Percentiles rank a stretch among this genome's conserved stretches.
Evolutionary conservation across 176 grass and related monocot genomes (phyloP).

Genomic region (barley (Hordeum vulgare)): MorexV3_pseudomolecules_assembly NC_058519.1:477814229-477814728

Average conservation of each 20-base stretch:
- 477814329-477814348: neutral
- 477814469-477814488: neutral
- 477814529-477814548: neutral
- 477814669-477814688: neutral
- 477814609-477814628: neutral
- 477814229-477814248: neutral
- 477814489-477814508: neutral
- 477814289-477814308: neutral
- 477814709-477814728: neutral
- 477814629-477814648: neutral
- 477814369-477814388: neutral
- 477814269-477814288: slow-evolving; percentile 13
- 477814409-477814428: neutral
- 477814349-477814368: neutral
- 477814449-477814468: neutral
- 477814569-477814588: neutral
- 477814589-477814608: neutral
- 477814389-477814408: neutral
- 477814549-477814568: neutral
- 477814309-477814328: neutral
- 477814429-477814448: neutral
- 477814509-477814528: neutral
- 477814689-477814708: neutral
- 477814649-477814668: neutral
- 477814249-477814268: neutral